Evolutionary conservation across 1,139 yeast genomes (phyloP), one percentile per base, ranked within the genome.

Genomic region (Saccharomyces hybrid): DNA sequence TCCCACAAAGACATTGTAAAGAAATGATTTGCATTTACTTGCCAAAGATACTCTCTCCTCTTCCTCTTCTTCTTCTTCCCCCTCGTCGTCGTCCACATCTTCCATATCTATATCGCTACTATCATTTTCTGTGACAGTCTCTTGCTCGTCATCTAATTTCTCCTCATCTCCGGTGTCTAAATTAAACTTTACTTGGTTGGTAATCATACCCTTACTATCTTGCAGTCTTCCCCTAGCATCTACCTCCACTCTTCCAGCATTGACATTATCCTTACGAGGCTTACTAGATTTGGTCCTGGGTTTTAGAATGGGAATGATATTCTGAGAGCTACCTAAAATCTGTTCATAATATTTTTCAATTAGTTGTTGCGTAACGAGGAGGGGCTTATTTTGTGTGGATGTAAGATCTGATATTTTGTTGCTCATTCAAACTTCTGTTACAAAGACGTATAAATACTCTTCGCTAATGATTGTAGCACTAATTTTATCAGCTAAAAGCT

Each of bases 291-390:
- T 38, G 21, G 11, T 38, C 44, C 9, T 38, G 4, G 26, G 14
- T 2, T 19, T 19, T 11, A 38, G 19, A 38, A 38, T 38, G 26
- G 44, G 44, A 2, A 38, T 38, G 19, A 38, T 38, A 11, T 38
- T 8, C 14, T 26, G 34, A 12, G 50, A 12, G 5, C 9, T 38
- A 5, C 48, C 56, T 38, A 55, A 51, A 12, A 58, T 49, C 46
- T 57, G 61, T 44, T 57, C 55, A 38, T 59, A 56, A 52, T 59
- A 58, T 44, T 57, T 57, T 29, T 56, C 59, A 34, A 59, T 59
- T 24, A 59, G 44, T 48, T 59, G 61, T 41, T 59, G 61, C 31
- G 62, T 59, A n/a, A 58, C 61, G 11, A 46, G 56, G 44, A 38
- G 44, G 26, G 44, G 44, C 7, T 38, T 38, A 38, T 38, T 38